Percentiles rank a stretch among this genome's conserved stretches.
Evolutionary conservation across 2,329 filamentous ascomycete genomes (phyloP).

Genomic region (Colletotrichum falcatum): DNA sequence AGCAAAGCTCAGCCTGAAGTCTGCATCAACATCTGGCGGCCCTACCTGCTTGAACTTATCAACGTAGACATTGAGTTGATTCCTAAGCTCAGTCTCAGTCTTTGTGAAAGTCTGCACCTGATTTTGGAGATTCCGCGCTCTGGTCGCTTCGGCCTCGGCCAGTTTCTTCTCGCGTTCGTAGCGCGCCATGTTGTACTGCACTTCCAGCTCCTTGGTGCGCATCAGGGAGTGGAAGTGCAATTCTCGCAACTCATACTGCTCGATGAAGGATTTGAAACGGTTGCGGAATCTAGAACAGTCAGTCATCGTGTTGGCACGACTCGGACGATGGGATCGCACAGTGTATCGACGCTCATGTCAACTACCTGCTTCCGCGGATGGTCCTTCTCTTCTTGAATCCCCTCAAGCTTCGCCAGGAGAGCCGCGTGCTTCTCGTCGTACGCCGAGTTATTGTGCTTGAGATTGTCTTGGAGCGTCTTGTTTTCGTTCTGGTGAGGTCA

Average conservation of each 20-base stretch:
- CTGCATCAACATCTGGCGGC: conserved; percentile 4
- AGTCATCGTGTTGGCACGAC: conserved; percentile 25
- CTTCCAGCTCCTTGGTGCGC: conserved; percentile 94
- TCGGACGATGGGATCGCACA: not conserved
- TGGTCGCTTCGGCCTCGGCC: conserved; percentile 82
- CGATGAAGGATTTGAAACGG: conserved; percentile 93
- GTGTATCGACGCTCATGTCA: conserved; percentile 82
- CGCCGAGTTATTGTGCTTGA: conserved; percentile 83
- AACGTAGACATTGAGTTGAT: conserved; percentile 97
- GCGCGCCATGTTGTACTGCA: conserved; percentile 89
- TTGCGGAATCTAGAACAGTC: conserved; percentile 77
- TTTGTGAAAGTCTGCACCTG: conserved; percentile 97
- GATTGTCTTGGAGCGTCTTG: conserved; percentile 87
- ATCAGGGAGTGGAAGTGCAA: conserved; percentile 93
- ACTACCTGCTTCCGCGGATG: conserved; percentile 83
- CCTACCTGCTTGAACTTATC: conserved; percentile 99
- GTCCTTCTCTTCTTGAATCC: conserved; percentile 88
- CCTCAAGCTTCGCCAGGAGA: conserved; percentile 85
- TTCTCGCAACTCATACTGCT: conserved; percentile 96
- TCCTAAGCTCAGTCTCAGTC: conserved; percentile 92
- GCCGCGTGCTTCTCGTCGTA: conserved; percentile 88
- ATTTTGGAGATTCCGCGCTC: conserved; percentile 85
- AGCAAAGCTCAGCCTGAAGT: conserved; percentile 43
- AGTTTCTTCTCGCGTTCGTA: conserved; percentile 91
- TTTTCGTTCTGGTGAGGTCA: conserved; percentile 79